Evolutionary conservation across 192 early-diverging fungal genomes (phyloP).

Genomic region (Jimgerdemannia lactiflua): DNA sequence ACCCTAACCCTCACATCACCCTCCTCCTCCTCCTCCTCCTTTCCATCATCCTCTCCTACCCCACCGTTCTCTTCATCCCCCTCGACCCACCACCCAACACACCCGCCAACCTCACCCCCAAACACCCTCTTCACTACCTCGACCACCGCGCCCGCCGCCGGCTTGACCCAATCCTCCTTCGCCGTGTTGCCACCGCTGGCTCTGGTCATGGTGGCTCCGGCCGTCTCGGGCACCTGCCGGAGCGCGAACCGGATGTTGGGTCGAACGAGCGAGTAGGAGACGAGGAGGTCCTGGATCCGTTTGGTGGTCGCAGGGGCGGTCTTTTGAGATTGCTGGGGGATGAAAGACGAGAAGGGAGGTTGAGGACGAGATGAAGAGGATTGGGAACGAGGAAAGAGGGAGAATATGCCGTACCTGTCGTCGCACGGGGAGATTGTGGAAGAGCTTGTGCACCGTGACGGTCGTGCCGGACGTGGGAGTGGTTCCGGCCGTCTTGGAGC

Average conservation of each 20-base stretch:
- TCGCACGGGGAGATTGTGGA: constrained; percentile 34
- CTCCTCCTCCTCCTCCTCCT: background rate
- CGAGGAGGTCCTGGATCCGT: constrained; percentile 19
- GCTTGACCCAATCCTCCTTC: constrained; percentile 23
- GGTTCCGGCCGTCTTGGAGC: constrained; percentile 8
- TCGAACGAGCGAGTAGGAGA: constrained; percentile 19
- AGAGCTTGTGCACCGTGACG: constrained; percentile 22
- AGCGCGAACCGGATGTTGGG: constrained; percentile 27
- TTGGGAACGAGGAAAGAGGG: background rate
- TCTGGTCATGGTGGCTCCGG: background rate
- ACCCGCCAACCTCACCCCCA: background rate
- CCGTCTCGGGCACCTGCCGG: constrained; percentile 8
- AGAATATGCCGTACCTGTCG: constrained; percentile 34
- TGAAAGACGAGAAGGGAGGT: background rate
- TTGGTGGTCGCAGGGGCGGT: constrained; percentile 12
- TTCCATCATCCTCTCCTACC: background rate
- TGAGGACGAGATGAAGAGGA: background rate
- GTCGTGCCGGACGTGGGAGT: constrained; percentile 24
- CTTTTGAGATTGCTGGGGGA: constrained; percentile 11
- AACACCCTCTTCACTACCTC: constrained; percentile 17
- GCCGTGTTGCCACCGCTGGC: background rate
- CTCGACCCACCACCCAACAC: constrained; percentile 12
- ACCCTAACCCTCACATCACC: background rate
- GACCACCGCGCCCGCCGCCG: constrained; percentile 5
- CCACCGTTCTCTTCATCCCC: background rate